These are phyloP conservation scores for Aureobasidium sp. DNA, from an alignment of 2,329 filamentous ascomycete species.

Conservation along the genomic window DNA sequence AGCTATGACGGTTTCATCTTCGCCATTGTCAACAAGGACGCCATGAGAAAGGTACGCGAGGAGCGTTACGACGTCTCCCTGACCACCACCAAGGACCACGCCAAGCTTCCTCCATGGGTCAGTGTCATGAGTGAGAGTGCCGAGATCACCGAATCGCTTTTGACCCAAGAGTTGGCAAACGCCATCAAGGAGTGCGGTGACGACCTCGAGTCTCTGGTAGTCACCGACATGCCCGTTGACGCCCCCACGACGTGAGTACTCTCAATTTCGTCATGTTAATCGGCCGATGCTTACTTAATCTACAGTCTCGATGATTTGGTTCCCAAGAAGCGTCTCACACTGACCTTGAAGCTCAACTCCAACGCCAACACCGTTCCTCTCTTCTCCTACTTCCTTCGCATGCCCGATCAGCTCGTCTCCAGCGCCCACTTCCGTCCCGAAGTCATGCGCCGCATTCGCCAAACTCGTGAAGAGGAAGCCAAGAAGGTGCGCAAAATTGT, in stretches of 20 bases:
- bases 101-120: constrained; percentile 81
- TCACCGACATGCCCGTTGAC: constrained; percentile 82
- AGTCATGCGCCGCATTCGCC: constrained; percentile 75
- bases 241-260: constrained; percentile 69
- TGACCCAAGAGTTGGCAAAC: constrained; percentile 79
- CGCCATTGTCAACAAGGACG: constrained; percentile 89
- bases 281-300: not conserved
- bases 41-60: constrained; percentile 82
- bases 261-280: not conserved
- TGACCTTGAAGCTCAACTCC: constrained; percentile 62
- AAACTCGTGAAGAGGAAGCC: constrained; percentile 70
- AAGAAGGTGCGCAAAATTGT: constrained; percentile 69
- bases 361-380: constrained; percentile 54
- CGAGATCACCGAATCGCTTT: constrained; percentile 79
- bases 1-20: constrained; percentile 86
- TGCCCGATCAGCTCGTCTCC: constrained; percentile 73
- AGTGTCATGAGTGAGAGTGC: constrained; percentile 97
- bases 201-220: constrained; percentile 73
- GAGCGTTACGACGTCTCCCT: constrained; percentile 92
- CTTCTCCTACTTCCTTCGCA: constrained; percentile 71
- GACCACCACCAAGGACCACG: constrained; percentile 84
- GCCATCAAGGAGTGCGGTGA: constrained; percentile 68
- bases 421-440: constrained; percentile 78
- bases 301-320: constrained; percentile 69
- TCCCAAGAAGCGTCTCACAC: constrained; percentile 78